Conservation (phyloP, 805 yeast species). For the Torulaspora franciscae region DNA sequence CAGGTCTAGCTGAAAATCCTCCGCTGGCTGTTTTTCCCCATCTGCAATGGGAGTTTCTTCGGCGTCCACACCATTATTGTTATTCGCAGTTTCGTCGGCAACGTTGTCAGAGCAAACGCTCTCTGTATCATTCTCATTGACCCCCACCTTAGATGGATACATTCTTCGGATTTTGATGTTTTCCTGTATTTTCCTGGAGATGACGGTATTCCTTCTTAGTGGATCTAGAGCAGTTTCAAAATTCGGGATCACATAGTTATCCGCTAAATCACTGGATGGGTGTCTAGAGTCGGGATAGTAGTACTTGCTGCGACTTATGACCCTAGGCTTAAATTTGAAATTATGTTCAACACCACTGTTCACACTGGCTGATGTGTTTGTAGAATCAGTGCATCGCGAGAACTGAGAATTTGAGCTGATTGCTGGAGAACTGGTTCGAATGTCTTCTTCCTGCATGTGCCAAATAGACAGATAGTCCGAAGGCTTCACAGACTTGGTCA, state of each 20-base stretch:
- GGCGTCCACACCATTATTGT: background rate
- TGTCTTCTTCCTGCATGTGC: conserved; percentile 30
- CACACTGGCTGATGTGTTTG: conserved; percentile 13
- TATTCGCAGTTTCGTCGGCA: background rate
- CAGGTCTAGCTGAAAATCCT: conserved; percentile 4
- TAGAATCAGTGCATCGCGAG: conserved; percentile 21
- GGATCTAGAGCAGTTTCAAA: conserved; percentile 23
- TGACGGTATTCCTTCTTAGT: conserved; percentile 20
- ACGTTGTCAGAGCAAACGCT: background rate
- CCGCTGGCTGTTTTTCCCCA: background rate
- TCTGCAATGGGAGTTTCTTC: background rate
- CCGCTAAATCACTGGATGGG: conserved; percentile 3
- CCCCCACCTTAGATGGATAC: background rate
- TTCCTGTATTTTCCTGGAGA: conserved; percentile 21
- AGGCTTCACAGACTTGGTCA: conserved; percentile 17
- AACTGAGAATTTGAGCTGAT: conserved; percentile 26
- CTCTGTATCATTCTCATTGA: background rate
- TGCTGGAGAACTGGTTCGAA: conserved; percentile 22
- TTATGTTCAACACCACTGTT: conserved; percentile 3
- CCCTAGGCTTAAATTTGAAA: conserved; percentile 31
- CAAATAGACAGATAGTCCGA: conserved; percentile 30
- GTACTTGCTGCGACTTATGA: conserved; percentile 20
- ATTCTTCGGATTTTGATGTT: conserved; percentile 12
- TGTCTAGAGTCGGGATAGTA: conserved; percentile 13
- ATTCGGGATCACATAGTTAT: conserved; percentile 9